A percentile compares a stretch with the other conserved stretches of the same genome.
Conservation (phyloP, 371 early-diverging fungal species). For the Mortierella sp. region DNA sequence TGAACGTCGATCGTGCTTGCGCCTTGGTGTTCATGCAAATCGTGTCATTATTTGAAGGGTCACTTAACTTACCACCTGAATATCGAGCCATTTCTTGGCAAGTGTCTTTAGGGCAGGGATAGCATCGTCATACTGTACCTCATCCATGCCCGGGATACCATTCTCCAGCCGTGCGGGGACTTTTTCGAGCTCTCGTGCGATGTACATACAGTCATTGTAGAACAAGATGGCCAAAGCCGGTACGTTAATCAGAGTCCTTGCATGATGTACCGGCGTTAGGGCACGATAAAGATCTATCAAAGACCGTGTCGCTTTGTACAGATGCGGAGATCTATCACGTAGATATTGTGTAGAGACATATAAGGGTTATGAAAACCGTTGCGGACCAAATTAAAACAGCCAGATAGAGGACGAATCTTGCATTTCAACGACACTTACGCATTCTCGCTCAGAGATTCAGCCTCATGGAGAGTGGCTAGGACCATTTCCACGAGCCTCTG, state of each 20-base stretch:
- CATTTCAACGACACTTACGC: constrained; percentile 32
- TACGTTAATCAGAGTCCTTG: constrained; percentile 41
- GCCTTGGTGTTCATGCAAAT: no score
- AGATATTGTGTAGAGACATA: background rate
- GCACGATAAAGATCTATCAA: constrained; percentile 48
- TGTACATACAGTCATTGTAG: constrained; percentile 80
- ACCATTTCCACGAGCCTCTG: constrained; percentile 46
- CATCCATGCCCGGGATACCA: constrained; percentile 54
- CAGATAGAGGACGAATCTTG: background rate
- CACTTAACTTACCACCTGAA: constrained; percentile 60
- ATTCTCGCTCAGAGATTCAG: constrained; percentile 26
- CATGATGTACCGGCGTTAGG: constrained; percentile 52
- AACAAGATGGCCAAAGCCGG: constrained; percentile 74
- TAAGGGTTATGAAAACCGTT: no score
- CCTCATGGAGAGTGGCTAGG: constrained; percentile 29
- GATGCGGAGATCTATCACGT: constrained; percentile 27
- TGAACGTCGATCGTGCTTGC: no score
- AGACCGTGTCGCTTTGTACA: constrained; percentile 54
- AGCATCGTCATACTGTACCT: constrained; percentile 60
- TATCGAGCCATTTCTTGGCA: constrained; percentile 58
- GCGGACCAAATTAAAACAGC: background rate
- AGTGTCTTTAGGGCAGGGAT: constrained; percentile 50
- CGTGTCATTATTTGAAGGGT: no score
- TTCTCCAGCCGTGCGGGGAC: constrained; percentile 27
- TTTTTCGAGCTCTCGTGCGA: constrained; percentile 61